Base-by-base conservation (phyloP, 2,329 filamentous ascomycete genomes). In the Claviceps maximensis region DNA sequence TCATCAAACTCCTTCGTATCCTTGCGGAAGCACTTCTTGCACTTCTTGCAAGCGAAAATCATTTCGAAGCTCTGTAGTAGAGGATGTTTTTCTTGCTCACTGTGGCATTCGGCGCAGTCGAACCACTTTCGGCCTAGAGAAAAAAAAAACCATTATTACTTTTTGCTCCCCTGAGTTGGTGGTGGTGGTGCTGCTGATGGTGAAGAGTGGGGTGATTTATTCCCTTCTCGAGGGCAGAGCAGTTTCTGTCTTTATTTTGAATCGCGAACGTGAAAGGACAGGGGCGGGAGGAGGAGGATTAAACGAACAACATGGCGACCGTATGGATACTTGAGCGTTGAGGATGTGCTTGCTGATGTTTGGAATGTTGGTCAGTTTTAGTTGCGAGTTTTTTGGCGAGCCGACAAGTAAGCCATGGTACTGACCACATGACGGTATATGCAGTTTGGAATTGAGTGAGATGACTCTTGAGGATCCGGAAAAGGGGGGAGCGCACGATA, bases 21-120 rank as follows among this genome's bases (percentile, higher is more conserved):
- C 68, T 97, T 98, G 60, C 93, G 86, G 76, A 98, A 98, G 70
- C 85, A 90, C 72, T 98, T 98, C 61, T 86, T 90, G 82, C 93
- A 98, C 74, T 98, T 98, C 64, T 98, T 98, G 80, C 93, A 98
- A 51, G 88, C 89, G 65, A 98, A 97, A 40, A 76, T 80, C 89
- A 98, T 95, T 65, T 98, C 93, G 61, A 84, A 77, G 58, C 76
- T 77, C 71, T 95, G 86, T 52, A 80, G 71, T 23, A 98, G 82
- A 40, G 78, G 71, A 68, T 97, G 93, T 56, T 75, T 71, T 69
- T 94, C 86, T 56, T 81, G 75, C 68, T 98, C 93, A 52, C 74
- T 73, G 72, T 98, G 93, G 73, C 93, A 98, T 68, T 96, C 86
- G 58, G 88, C 87, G 71, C 93, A 98, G 75, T 98, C 93, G 73